These are phyloP conservation scores for Stygiomarasmius scandens DNA, from an alignment of 1,284 basidiomycete species.

Conservation along the genomic window DNA sequence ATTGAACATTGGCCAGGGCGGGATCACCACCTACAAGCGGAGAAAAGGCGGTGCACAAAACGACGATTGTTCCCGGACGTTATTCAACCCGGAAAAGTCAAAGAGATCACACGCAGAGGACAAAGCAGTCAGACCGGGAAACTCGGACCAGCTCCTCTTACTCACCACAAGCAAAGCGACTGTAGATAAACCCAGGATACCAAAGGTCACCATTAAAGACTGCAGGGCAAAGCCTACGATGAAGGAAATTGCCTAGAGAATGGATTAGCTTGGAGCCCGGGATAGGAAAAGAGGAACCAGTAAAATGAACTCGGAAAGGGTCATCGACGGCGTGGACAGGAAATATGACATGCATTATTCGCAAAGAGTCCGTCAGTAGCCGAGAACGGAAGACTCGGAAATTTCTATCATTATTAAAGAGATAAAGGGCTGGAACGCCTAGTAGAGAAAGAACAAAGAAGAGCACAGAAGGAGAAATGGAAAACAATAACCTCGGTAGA, in stretches of 20 bases:
- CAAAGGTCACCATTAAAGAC: slow-evolving; percentile 63
- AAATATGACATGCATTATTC: no score
- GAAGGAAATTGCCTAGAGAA: slow-evolving; percentile 61
- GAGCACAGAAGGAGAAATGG: not conserved
- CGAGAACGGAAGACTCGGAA: no score
- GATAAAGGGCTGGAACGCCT: no score
- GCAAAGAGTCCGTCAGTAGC: no score
- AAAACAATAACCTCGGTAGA: not conserved
- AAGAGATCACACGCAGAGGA: not conserved
- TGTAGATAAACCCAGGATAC: slow-evolving; percentile 48
- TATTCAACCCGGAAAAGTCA: not conserved
- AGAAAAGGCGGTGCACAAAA: not conserved
- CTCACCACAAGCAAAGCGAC: slow-evolving; percentile 56
- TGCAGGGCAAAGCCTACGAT: slow-evolving; percentile 61
- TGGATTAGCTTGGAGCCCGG: not conserved
- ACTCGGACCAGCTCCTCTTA: slow-evolving; percentile 12
- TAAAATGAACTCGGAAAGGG: not conserved
- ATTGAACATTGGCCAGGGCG: slow-evolving; percentile 72
- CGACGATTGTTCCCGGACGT: no score
- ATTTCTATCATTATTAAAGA: no score
- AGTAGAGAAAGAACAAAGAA: no score
- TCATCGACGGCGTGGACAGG: no score
- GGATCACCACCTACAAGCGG: slow-evolving; percentile 55
- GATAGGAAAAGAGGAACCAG: not conserved
- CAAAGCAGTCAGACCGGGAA: not conserved